phyloP scores from a whole-genome alignment of 208 protist genomes.

The Leishmania lainsoni region DNA sequence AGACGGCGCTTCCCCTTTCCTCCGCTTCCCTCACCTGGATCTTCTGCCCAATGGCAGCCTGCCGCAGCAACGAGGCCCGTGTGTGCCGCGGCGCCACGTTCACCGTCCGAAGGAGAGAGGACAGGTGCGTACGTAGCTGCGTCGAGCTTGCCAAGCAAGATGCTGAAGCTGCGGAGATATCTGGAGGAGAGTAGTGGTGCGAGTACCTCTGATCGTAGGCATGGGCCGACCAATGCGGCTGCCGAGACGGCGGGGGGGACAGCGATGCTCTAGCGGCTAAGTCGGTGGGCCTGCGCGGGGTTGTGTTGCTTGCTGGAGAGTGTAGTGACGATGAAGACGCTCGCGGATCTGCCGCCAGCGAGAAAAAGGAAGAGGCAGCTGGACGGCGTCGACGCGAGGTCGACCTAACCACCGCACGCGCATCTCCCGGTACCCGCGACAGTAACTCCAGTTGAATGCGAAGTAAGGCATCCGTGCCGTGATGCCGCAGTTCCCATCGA shows the following conservation, averaged over 20 bases:
- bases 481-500: constrained; percentile 31
- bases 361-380: neutral
- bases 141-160: neutral
- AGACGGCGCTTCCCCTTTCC: neutral
- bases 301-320: neutral
- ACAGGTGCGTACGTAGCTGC: neutral
- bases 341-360: neutral
- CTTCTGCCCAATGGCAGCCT: constrained; percentile 16
- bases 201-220: neutral
- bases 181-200: neutral
- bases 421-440: constrained; percentile 3
- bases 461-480: constrained; percentile 27
- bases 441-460: constrained; percentile 25
- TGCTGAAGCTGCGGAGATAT: neutral
- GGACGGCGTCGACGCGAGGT: neutral
- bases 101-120: constrained; percentile 7
- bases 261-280: neutral
- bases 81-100: constrained; percentile 16
- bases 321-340: neutral
- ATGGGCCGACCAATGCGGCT: neutral
- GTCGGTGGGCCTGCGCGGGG: neutral
- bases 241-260: neutral
- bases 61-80: constrained; percentile 21
- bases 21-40: constrained; percentile 6
- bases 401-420: neutral